These are phyloP conservation scores for Scopulariopsis brevicaulis DNA, from an alignment of 2,329 filamentous ascomycete genomes.

Conservation along the genomic window DNA sequence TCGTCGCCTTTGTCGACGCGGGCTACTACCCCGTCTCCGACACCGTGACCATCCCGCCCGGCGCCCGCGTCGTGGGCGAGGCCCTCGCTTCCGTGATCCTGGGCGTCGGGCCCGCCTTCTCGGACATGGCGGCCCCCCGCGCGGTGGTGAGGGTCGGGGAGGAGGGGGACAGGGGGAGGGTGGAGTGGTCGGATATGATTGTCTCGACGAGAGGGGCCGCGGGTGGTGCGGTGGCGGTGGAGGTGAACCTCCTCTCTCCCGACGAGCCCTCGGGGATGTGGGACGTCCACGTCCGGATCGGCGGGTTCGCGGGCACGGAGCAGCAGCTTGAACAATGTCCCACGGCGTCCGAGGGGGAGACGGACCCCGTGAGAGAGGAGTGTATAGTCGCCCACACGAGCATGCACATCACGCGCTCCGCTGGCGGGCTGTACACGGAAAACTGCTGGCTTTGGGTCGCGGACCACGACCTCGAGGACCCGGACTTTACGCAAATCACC, in stretches of 20 bases:
- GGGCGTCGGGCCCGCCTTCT: conserved; percentile 44
- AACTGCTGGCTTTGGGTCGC: conserved; percentile 35
- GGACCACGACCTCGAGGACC: conserved; percentile 44
- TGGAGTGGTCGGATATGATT: conserved; percentile 65
- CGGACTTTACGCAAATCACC: conserved; percentile 33
- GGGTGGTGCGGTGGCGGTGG: conserved; percentile 57
- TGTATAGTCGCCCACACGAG: conserved; percentile 31
- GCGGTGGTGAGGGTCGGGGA: conserved; percentile 57
- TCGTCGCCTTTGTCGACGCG: conserved; percentile 48
- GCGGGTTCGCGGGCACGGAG: conserved; percentile 58
- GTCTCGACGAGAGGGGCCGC: conserved; percentile 56
- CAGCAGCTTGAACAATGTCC: conserved; percentile 56
- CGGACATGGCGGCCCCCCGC: conserved; percentile 44
- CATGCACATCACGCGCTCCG: conserved; percentile 25
- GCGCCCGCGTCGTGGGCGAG: conserved; percentile 49
- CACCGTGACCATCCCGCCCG: conserved; percentile 37
- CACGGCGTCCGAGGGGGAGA: conserved; percentile 29
- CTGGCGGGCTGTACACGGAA: conserved; percentile 26
- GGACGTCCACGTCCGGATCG: conserved; percentile 69
- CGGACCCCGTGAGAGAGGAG: conserved; percentile 12
- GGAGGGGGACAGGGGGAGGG: conserved; percentile 48
- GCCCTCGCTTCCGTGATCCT: conserved; percentile 39
- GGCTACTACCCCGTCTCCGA: conserved; percentile 49
- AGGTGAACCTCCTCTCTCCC: conserved; percentile 56
- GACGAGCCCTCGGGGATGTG: conserved; percentile 45